phyloP scores from a whole-genome alignment of 169 alveolate species.

The Babesia bigemina region DNA sequence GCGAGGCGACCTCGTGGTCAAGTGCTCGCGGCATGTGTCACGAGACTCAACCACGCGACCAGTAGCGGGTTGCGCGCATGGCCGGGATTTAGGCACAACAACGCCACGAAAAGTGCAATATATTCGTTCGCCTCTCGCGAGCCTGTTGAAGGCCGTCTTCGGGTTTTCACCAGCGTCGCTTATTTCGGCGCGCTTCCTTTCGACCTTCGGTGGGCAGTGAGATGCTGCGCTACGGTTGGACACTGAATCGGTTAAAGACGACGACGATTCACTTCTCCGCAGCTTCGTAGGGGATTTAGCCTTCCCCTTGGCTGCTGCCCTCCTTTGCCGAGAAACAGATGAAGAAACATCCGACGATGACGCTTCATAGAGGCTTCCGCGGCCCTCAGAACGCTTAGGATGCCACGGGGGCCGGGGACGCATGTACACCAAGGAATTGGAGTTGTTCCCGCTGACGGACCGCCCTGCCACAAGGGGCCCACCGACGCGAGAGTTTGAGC shows the following conservation, averaged over 20 bases:
- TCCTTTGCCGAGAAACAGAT: not conserved
- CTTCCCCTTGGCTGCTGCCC: not conserved
- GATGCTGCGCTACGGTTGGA: not conserved
- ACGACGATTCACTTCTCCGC: not conserved
- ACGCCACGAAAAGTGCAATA: constrained; percentile 15
- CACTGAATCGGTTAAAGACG: not conserved
- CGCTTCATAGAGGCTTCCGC: not conserved
- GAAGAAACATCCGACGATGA: not conserved
- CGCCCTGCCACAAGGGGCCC: not conserved
- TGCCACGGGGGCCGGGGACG: constrained; percentile 26
- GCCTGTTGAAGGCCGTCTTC: no score
- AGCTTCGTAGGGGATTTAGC: not conserved
- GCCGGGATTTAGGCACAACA: not conserved
- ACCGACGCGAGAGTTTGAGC: not conserved
- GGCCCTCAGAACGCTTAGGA: constrained; percentile 2
- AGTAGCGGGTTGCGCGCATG: not conserved
- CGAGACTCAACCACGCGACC: not conserved
- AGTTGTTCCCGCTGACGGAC: not conserved
- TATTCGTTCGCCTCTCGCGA: not conserved
- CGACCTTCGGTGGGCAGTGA: not conserved
- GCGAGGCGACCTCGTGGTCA: no score
- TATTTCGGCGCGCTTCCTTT: not conserved
- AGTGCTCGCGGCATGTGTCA: not conserved
- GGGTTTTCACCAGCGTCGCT: no score
- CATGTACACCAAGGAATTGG: not conserved